These are phyloP conservation scores for Oryza glaberrima DNA, from an alignment of 176 grass and related monocot genomes.

Conservation along the genomic window DNA sequence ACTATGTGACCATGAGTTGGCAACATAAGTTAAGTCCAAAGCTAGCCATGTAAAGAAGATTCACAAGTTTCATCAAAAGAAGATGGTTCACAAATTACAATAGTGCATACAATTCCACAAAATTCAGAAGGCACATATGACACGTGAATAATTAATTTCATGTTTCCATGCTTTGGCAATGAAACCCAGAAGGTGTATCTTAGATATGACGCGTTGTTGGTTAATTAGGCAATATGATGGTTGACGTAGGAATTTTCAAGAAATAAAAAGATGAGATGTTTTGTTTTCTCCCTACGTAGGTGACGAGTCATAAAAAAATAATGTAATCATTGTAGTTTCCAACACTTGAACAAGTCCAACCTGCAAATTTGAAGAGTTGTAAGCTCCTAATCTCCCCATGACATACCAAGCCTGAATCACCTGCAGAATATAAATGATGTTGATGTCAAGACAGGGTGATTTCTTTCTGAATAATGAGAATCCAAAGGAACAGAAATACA, in stretches of 20 bases:
- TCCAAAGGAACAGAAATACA: conserved; percentile 31
- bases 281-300: no score
- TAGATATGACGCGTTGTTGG: not conserved
- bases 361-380: conserved; percentile 96
- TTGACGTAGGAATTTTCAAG: not conserved
- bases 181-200: not conserved
- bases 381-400: conserved; percentile 90
- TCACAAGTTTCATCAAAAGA: not conserved
- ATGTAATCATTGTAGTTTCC: no score
- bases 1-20: not conserved
- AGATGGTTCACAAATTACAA: not conserved
- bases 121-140: not conserved
- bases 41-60: not conserved
- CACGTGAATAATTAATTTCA: not conserved
- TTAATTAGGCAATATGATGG: not conserved
- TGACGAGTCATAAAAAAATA: not conserved
- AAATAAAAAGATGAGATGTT: not conserved
- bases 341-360: conserved; percentile 37
- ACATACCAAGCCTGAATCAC: conserved; percentile 96
- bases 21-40: conserved; percentile 4
- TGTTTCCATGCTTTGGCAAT: not conserved
- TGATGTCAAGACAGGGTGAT: not conserved
- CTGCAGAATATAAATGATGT: conserved; percentile 37
- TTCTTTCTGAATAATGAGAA: conserved; percentile 28
- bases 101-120: not conserved